These are phyloP conservation scores for Phytophthora vignae DNA, from an alignment of 352 stramenopile genomes.

Conservation along the genomic window DNA sequence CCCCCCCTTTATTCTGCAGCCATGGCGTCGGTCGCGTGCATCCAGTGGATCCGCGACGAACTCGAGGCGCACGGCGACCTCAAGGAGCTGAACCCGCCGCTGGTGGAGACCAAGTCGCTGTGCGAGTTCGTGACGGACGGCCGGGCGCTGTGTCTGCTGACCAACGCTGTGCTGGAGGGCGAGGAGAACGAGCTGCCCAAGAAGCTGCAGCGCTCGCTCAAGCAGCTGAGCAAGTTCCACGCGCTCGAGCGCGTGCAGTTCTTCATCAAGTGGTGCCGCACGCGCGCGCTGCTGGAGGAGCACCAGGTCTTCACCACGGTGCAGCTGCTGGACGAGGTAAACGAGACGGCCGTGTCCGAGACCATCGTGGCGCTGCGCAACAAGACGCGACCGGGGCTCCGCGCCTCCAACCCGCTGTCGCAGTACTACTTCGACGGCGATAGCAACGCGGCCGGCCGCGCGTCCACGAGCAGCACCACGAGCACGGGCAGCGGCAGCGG, in stretches of 20 bases:
- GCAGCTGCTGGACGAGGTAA: conserved; percentile 82
- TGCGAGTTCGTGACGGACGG: conserved; percentile 82
- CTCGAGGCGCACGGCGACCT: conserved; percentile 45
- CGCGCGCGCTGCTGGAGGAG: conserved; percentile 62
- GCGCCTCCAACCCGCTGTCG: conserved; percentile 34
- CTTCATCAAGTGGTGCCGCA: conserved; percentile 86
- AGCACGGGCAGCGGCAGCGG: conserved; percentile 27
- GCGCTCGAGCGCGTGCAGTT: conserved; percentile 86
- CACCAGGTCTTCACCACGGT: conserved; percentile 82
- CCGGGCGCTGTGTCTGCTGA: conserved; percentile 77
- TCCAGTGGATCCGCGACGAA: conserved; percentile 74
- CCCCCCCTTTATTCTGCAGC: background rate
- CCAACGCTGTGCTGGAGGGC: conserved; percentile 43
- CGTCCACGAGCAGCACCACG: conserved; percentile 31
- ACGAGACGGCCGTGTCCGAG: conserved; percentile 66
- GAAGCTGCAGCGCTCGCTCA: conserved; percentile 73
- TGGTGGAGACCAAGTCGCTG: conserved; percentile 46
- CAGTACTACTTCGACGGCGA: conserved; percentile 43
- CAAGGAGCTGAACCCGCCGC: conserved; percentile 39
- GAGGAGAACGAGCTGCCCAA: conserved; percentile 60
- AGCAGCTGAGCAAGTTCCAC: conserved; percentile 82
- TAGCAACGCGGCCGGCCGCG: conserved; percentile 1
- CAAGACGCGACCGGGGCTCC: conserved; percentile 58
- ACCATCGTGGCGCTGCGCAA: conserved; percentile 67
- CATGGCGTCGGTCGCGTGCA: conserved; percentile 43